Conservation (phyloP, 371 early-diverging fungal genomes). For the Dichotomocladium elegans region DNA sequence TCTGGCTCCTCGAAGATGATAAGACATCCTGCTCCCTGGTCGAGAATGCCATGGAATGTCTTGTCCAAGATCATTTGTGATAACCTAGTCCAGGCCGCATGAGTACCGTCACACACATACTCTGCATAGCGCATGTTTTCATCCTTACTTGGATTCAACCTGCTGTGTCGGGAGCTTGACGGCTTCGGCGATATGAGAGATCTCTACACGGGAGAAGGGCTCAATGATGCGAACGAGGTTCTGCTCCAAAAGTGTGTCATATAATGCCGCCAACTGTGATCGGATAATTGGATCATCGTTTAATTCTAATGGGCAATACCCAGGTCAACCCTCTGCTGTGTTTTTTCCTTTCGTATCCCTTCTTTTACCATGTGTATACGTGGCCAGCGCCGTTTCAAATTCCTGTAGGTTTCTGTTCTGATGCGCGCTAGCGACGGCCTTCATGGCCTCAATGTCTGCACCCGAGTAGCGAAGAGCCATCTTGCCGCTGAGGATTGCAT, state of each 20-base stretch:
- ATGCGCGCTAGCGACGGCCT: conserved; percentile 90
- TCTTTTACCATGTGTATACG: conserved; percentile 71
- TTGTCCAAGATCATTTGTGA: conserved; percentile 99
- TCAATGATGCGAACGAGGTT: conserved; percentile 97
- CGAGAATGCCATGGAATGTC: conserved; percentile 92
- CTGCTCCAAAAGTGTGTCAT: conserved; percentile 96
- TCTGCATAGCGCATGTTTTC: neutral
- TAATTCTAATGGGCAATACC: conserved; percentile 55
- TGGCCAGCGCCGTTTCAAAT: conserved; percentile 87
- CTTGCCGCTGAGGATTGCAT: conserved; percentile 79
- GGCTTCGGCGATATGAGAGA: conserved; percentile 90
- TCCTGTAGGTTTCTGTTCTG: conserved; percentile 91
- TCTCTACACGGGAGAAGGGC: conserved; percentile 96
- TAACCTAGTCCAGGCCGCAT: no score
- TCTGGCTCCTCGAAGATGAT: conserved; percentile 90
- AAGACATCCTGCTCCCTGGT: conserved; percentile 95
- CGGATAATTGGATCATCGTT: conserved; percentile 90
- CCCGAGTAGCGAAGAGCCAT: conserved; percentile 75
- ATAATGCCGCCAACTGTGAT: conserved; percentile 84
- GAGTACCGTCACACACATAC: neutral
- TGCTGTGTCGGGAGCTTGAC: conserved; percentile 87
- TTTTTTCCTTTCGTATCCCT: neutral
- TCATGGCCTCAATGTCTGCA: conserved; percentile 88
- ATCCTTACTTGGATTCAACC: conserved; percentile 82
- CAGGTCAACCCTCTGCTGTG: neutral